Conservation (phyloP, 2,329 filamentous ascomycete genomes). For the Aspergillus glaucus region DNA sequence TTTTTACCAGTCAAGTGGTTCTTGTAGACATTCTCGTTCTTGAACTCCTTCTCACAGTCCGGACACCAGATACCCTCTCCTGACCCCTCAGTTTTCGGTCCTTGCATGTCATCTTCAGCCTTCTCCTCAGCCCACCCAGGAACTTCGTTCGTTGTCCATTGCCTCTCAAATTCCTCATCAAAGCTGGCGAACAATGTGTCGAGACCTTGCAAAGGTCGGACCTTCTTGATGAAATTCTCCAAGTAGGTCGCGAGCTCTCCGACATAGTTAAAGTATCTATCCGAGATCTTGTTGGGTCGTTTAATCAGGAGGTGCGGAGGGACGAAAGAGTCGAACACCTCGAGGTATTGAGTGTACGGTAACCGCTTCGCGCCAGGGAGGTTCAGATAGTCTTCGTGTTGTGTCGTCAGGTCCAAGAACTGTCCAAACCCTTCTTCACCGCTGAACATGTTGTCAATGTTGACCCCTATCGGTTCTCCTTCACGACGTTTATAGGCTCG, state of each 20-base stretch:
- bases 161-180: constrained; percentile 74
- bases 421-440: constrained; percentile 91
- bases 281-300: constrained; percentile 77
- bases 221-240: constrained; percentile 79
- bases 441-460: constrained; percentile 87
- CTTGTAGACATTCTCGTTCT: constrained; percentile 91
- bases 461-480: constrained; percentile 56
- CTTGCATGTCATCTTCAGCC: constrained; percentile 33
- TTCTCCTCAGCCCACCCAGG: constrained; percentile 66
- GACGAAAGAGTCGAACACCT: constrained; percentile 80
- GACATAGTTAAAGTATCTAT: constrained; percentile 87
- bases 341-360: constrained; percentile 87
- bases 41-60: constrained; percentile 91
- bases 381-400: constrained; percentile 86
- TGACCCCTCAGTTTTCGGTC: constrained; percentile 47
- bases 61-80: constrained; percentile 77
- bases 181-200: constrained; percentile 70
- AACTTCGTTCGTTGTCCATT: constrained; percentile 75
- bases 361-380: constrained; percentile 77
- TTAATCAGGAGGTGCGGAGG: constrained; percentile 68
- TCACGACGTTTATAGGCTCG: constrained; percentile 76
- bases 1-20: constrained; percentile 86
- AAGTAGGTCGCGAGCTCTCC: constrained; percentile 74
- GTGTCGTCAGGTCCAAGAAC: constrained; percentile 79
- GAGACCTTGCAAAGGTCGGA: constrained; percentile 77